These are phyloP conservation scores for Limonomyces culmigenus DNA, from an alignment of 1,284 basidiomycete species.

Conservation along the genomic window DNA sequence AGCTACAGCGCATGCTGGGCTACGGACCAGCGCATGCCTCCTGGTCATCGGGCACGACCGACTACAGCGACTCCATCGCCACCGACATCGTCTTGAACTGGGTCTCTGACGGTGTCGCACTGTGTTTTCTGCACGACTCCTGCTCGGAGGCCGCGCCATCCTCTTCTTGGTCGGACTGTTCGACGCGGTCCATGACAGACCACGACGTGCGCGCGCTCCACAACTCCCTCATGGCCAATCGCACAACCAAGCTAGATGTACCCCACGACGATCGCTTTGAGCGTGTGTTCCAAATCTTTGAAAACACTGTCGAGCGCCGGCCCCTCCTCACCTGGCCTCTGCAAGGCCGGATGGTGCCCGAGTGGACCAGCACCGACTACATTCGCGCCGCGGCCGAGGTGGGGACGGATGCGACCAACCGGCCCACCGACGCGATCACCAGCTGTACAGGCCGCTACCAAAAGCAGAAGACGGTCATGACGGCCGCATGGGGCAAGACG, in stretches of 20 bases:
- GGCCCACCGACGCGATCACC: slow-evolving; percentile 68
- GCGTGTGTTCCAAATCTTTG: slow-evolving; percentile 74
- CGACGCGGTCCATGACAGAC: slow-evolving; percentile 83
- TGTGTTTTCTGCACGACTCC: slow-evolving; percentile 94
- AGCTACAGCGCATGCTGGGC: too few relatives aligned
- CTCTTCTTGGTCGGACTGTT: slow-evolving; percentile 66
- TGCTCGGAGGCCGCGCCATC: slow-evolving; percentile 61
- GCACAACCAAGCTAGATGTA: slow-evolving; percentile 32
- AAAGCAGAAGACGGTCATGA: slow-evolving; percentile 55
- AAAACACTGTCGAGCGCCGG: slow-evolving; percentile 29
- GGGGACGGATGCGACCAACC: slow-evolving; percentile 25
- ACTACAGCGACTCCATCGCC: slow-evolving; percentile 73
- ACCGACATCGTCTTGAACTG: slow-evolving; percentile 91
- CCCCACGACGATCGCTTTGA: slow-evolving; percentile 29
- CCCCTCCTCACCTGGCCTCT: slow-evolving; percentile 82
- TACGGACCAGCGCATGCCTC: too few relatives aligned
- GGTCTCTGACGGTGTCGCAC: slow-evolving; percentile 79
- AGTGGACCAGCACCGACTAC: slow-evolving; percentile 68
- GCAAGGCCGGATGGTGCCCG: slow-evolving; percentile 42
- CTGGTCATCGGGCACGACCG: too few relatives aligned
- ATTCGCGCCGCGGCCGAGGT: slow-evolving; percentile 71
- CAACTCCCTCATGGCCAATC: slow-evolving; percentile 44
- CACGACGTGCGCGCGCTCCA: slow-evolving; percentile 64
- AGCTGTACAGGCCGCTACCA: slow-evolving; percentile 89
- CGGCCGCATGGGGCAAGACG: slow-evolving; percentile 36